Conservation (phyloP, 2,329 filamentous ascomycete species). For the Clonostachys chloroleuca region DNA sequence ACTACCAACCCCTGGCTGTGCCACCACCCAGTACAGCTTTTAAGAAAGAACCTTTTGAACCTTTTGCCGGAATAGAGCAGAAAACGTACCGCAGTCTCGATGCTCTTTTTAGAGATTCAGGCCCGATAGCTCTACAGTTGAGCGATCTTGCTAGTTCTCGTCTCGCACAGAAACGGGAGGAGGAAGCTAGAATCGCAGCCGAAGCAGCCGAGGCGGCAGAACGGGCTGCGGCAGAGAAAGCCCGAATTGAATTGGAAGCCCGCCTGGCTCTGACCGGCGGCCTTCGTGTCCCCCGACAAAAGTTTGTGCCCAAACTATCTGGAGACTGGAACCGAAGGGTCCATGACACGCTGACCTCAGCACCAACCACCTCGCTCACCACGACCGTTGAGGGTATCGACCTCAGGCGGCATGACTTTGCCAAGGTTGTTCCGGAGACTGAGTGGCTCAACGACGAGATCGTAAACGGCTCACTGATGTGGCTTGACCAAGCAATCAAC, state of each 20-base stretch:
- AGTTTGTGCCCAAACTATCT: slow-evolving; percentile 18
- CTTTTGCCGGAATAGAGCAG: slow-evolving; percentile 62
- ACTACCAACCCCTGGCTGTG: no score
- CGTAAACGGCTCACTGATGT: slow-evolving; percentile 61
- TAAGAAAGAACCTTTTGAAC: slow-evolving; percentile 41
- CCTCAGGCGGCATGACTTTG: slow-evolving; percentile 54
- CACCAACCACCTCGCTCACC: slow-evolving; percentile 28
- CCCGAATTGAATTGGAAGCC: slow-evolving; percentile 14
- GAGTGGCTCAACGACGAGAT: slow-evolving; percentile 76
- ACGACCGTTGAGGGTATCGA: slow-evolving; percentile 43
- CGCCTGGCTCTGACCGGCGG: slow-evolving; percentile 21
- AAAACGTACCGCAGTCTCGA: neutral
- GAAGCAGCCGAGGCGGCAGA: slow-evolving; percentile 14
- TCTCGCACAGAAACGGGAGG: slow-evolving; percentile 9
- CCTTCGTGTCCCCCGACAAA: slow-evolving; percentile 17
- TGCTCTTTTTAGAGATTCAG: neutral
- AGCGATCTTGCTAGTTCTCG: neutral
- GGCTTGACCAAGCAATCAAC: slow-evolving; percentile 57
- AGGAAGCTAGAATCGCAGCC: slow-evolving; percentile 11
- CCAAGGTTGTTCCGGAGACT: slow-evolving; percentile 49
- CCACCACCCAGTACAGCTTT: no score
- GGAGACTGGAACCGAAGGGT: slow-evolving; percentile 16
- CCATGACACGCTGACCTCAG: slow-evolving; percentile 23
- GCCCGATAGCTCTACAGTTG: neutral
- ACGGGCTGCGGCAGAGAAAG: slow-evolving; percentile 13